phyloP scores from a whole-genome alignment of 2,329 filamentous ascomycete species.

The Exophiala bonariae region DNA sequence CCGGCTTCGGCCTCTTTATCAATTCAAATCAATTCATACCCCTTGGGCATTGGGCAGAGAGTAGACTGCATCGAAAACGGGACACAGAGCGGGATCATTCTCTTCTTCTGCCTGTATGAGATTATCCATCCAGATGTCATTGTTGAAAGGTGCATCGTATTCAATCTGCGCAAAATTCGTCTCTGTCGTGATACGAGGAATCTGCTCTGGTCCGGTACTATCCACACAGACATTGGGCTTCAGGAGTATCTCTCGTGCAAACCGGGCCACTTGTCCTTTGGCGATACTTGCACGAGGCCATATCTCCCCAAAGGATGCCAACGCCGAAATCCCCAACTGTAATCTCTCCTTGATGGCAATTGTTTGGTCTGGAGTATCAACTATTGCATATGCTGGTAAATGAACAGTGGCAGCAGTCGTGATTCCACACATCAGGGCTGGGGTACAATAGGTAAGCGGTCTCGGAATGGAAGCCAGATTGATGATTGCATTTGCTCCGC shows the following conservation, averaged over 20 bases:
- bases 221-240: slow-evolving; percentile 17
- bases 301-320: slow-evolving; percentile 32
- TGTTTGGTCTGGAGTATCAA: slow-evolving; percentile 37
- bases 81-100: neutral
- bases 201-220: slow-evolving; percentile 11
- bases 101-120: slow-evolving; percentile 11
- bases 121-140: slow-evolving; percentile 23
- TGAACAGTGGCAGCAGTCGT: slow-evolving; percentile 79
- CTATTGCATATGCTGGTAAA: slow-evolving; percentile 71
- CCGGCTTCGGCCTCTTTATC: too few species aligned
- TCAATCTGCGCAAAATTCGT: slow-evolving; percentile 12
- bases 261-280: slow-evolving; percentile 30
- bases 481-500: slow-evolving; percentile 75
- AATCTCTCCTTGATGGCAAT: slow-evolving; percentile 32
- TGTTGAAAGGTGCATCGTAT: slow-evolving; percentile 21
- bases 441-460: slow-evolving; percentile 70
- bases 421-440: slow-evolving; percentile 80
- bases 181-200: slow-evolving; percentile 7
- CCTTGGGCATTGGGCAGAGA: too few species aligned
- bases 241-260: slow-evolving; percentile 25
- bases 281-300: slow-evolving; percentile 34
- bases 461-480: slow-evolving; percentile 63
- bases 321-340: slow-evolving; percentile 32
- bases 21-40: too few species aligned
- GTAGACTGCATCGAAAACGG: too few species aligned